Base-by-base conservation (phyloP, 2,329 filamentous ascomycete genomes). In the Claviceps sp. region DNA sequence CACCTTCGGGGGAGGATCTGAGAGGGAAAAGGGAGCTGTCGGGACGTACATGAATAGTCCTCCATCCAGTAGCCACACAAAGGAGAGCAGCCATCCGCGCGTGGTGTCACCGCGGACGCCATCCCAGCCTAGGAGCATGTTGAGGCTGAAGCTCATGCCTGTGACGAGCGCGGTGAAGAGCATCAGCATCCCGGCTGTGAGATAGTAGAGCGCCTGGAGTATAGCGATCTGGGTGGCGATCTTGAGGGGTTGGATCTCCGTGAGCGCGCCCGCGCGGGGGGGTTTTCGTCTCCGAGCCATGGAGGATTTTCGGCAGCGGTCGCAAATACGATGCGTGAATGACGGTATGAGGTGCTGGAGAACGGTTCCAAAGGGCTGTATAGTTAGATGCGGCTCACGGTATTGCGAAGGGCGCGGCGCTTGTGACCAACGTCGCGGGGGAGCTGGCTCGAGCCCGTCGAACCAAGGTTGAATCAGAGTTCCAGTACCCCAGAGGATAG, bases 31-130 rank as follows among this genome's bases (percentile, higher is more conserved):
- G 24, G 20, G 20, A n/a, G 11, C 4, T 26, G 24, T n/a, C 43
- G 16, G 26, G 50, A 67, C 70, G 59, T 57, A 74, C 72, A 78
- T 73, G 56, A 73, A 73, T 55, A 79, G 60, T 0, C 75, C 77
- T 13, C 75, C 78, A 48, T 77, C 72, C 50, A 82, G 60, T 50
- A 81, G 52, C 76, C 77, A 79, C 16, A 82, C 65, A 58, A 83
- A 75, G 1, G 72, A 76, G 57, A 77, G 63, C 56, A 82, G 63
- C 77, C 78, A 83, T 9, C 79, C 79, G 57, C 78, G 73, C 9
- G 79, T 81, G 18, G 75, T 82, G 66, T 83, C 79, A 40, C 77
- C 79, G 56, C 78, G 72, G 54, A 83, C 67, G n/a, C 69, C 65
- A 38, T 72, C 68, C 78, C 79, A 82, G 52, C 77, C 76, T 53